A percentile compares a stretch with the other conserved stretches of the same genome.
Conservation (phyloP, 1,284 basidiomycete genomes). For the Inonotus hispidus region DNA sequence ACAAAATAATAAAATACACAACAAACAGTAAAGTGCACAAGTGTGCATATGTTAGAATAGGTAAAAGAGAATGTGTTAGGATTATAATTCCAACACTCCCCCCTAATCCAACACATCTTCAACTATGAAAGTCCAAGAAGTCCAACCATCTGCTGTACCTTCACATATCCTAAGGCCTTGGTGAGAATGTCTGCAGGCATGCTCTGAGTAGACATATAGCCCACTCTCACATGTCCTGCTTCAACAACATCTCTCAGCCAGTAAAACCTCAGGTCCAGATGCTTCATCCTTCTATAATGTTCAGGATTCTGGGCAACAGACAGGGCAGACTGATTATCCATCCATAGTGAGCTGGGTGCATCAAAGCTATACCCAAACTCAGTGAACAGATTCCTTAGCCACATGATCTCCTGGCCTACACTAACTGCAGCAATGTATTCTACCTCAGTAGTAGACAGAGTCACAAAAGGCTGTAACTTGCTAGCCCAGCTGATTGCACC, state of each 20-base stretch:
- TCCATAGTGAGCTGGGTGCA: constrained; percentile 22
- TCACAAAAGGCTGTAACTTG: too few relatives aligned
- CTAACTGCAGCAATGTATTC: too few relatives aligned
- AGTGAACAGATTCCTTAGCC: constrained; percentile 14
- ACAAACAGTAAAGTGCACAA: too few relatives aligned
- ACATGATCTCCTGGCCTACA: constrained; percentile 21
- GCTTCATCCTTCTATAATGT: constrained; percentile 25
- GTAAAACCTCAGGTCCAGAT: constrained; percentile 26
- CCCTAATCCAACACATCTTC: background rate
- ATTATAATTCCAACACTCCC: background rate
- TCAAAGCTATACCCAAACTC: constrained; percentile 25
- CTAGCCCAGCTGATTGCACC: too few relatives aligned
- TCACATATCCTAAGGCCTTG: background rate
- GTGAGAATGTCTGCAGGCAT: constrained; percentile 7
- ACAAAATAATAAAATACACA: too few relatives aligned
- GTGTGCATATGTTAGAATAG: too few relatives aligned
- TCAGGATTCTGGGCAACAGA: constrained; percentile 25
- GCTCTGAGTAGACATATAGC: constrained; percentile 20
- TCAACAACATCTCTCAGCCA: constrained; percentile 24
- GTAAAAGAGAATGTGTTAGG: background rate
- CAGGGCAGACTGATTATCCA: constrained; percentile 26
- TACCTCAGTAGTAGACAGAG: background rate
- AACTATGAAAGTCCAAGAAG: background rate
- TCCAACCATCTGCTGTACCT: background rate
- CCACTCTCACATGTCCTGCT: constrained; percentile 14